Evolutionary conservation across 78 protist species (phyloP), one percentile per base, ranked within the genome.

Genomic region (Monocercomonoides exilis): DNA sequence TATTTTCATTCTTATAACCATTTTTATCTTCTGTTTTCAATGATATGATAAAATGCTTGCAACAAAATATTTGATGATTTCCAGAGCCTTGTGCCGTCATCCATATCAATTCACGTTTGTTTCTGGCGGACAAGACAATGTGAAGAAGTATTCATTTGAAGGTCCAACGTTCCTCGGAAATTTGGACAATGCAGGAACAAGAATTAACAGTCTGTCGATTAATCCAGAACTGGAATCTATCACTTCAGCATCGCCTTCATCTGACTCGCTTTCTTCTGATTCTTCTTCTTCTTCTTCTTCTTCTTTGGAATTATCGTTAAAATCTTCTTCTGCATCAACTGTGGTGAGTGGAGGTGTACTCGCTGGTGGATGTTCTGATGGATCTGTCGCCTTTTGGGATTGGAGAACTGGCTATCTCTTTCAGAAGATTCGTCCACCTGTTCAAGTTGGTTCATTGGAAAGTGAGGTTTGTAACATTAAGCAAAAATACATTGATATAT

Each of bases 131-230:
- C 88, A 97, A 1, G 99, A 97, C 90, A 92, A 95, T 84, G 88
- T 98, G 84, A 97, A 96, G 81, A 94, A 97, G 89, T 98, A 98
- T 98, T 85, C 85, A 77, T 91, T 85, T 32, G 98, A 99, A 6
- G 91, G 97, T 32, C 99, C 98, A 80, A 46, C 85, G 42, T 97
- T 96, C 84, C 33, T 97, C 45, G 85, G 89, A 79, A 98, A 96
- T 89, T 85, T 84, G n/a, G 3, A 89, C 0, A 97, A 94, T 0
- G 97, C 95, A 87, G 85, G 92, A 63, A 45, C 93, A 38, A 94
- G 96, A 45, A 21, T 97, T 77, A 94, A 97, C 89, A 0, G 92
- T 0, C 0, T 96, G 77, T 94, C 97, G 1, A 34, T 97, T 93
- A 87, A 77, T 45, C 44, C 96, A 94, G 81, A 87, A 92, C 77